These are phyloP conservation scores for Talaromyces thailandensis DNA, from an alignment of 495 filamentous ascomycete genomes.

Conservation along the genomic window DNA sequence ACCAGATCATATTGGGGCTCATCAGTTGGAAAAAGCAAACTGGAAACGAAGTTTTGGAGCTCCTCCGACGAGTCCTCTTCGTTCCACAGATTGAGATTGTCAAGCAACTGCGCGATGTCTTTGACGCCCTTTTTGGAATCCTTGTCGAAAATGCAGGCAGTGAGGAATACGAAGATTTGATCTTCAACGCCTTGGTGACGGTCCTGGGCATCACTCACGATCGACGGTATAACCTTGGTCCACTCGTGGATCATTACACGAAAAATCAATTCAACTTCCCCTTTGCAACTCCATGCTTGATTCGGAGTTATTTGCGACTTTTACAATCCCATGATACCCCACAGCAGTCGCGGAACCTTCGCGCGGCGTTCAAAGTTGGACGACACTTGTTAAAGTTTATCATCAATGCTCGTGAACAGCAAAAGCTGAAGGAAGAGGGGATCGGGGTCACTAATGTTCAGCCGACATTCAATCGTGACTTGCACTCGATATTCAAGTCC, in stretches of 20 bases:
- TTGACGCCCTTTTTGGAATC: conserved; percentile 87
- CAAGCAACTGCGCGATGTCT: conserved; percentile 81
- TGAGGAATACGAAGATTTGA: conserved; percentile 84
- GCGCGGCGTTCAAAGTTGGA: conserved; percentile 92
- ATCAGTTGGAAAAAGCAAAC: conserved; percentile 76
- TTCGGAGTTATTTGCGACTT: conserved; percentile 76
- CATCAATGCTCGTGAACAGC: conserved; percentile 76
- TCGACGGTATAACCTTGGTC: conserved; percentile 81
- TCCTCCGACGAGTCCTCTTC: conserved; percentile 78
- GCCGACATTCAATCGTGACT: conserved; percentile 71
- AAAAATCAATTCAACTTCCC: conserved; percentile 86
- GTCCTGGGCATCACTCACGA: conserved; percentile 93
- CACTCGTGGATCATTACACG: conserved; percentile 87
- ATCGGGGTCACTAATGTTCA: conserved; percentile 77
- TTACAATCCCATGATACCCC: conserved; percentile 69
- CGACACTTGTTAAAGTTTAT: conserved; percentile 92
- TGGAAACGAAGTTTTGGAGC: conserved; percentile 55
- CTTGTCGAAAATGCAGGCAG: conserved; percentile 80
- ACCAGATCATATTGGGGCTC: conserved; percentile 76
- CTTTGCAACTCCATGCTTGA: conserved; percentile 84
- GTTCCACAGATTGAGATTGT: conserved; percentile 97
- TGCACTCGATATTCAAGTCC: conserved; percentile 80
- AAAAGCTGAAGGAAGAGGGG: conserved; percentile 78
- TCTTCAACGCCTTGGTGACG: conserved; percentile 82
- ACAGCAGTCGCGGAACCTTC: conserved; percentile 71